Base-by-base conservation (phyloP, 2,329 filamentous ascomycete genomes). In the Colletotrichum trifolii region DNA sequence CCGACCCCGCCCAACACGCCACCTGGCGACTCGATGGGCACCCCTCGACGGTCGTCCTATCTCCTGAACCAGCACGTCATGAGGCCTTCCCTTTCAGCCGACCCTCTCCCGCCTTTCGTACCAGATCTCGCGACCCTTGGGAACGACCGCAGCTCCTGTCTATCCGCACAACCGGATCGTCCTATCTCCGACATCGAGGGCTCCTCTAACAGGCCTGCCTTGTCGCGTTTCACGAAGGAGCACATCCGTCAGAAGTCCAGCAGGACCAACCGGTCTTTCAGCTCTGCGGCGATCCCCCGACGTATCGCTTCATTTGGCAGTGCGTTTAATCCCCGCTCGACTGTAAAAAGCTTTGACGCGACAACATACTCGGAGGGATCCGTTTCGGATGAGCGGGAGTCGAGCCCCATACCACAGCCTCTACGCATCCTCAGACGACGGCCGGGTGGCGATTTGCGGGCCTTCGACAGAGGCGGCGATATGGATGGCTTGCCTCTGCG, bases 391-490 rank as follows among this genome's bases (percentile, higher is more conserved):
- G 72, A 79, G 4, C 82, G 82, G 0, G 81, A 81, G 7, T 78
- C 82, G 2, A 49, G 59, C 12, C 59, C 53, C n/a, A 74, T 83
- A 52, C 82, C 85, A 1, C 78, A 79, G 17, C 87, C 87, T n/a
- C 77, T 86, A 7, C 86, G 89, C 48, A 82, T 90, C 46, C 82
- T 96, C 67, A 85, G 92, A 66, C 83, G 92, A 73, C 85, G 89
- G 12, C 92, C 91, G 7, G 92, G 92, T 52, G 91, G 92, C 39
- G 89, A 95, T 74, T 78, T 96, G 52, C 86, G 90, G 67, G 90
- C 89, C 13, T 90, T 87, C 42, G 85, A 84, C 15, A 90, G 89
- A 64, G 86, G 90, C 36, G 85, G 85, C 45, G 89, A 92, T 38
- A 74, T 89, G 4, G 85, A 89, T 49, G 73, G 77, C 8, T 72